Percentiles rank a stretch among this genome's conserved stretches.
Evolutionary conservation across 805 yeast genomes (phyloP).

Genomic region (Sugiyamaella smithiae): DNA sequence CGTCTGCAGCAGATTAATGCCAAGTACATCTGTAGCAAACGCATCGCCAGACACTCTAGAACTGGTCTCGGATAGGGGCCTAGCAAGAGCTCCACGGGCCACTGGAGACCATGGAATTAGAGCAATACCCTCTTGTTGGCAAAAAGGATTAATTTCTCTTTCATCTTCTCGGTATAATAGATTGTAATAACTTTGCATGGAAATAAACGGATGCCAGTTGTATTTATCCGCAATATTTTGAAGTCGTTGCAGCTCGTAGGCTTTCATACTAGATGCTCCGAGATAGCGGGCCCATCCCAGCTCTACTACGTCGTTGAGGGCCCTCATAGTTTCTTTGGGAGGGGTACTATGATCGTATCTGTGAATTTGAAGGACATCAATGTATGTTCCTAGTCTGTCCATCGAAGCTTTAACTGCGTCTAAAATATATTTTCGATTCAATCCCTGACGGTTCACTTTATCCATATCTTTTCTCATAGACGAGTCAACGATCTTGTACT

Average conservation of each 20-base stretch:
- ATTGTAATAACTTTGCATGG: constrained; percentile 58
- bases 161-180: constrained; percentile 61
- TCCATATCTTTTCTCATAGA: too few species aligned
- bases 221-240: constrained; percentile 55
- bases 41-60: too few species aligned
- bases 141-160: constrained; percentile 56
- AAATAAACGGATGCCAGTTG: constrained; percentile 57
- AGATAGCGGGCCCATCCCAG: constrained; percentile 52
- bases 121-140: constrained; percentile 51
- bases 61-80: too few species aligned
- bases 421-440: constrained; percentile 45
- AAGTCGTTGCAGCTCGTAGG: constrained; percentile 48
- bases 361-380: constrained; percentile 56
- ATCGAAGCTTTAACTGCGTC: constrained; percentile 44
- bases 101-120: constrained; percentile 61
- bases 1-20: constrained; percentile 14
- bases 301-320: constrained; percentile 51
- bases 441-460: constrained; percentile 39
- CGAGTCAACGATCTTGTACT: too few species aligned
- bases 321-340: constrained; percentile 52
- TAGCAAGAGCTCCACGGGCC: constrained; percentile 53
- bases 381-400: constrained; percentile 46
- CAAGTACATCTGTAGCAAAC: neutral
- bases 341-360: constrained; percentile 49
- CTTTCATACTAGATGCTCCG: constrained; percentile 63